These are phyloP conservation scores for Phytophthora sp. DNA, from an alignment of 352 stramenopile species.

Conservation along the genomic window DNA sequence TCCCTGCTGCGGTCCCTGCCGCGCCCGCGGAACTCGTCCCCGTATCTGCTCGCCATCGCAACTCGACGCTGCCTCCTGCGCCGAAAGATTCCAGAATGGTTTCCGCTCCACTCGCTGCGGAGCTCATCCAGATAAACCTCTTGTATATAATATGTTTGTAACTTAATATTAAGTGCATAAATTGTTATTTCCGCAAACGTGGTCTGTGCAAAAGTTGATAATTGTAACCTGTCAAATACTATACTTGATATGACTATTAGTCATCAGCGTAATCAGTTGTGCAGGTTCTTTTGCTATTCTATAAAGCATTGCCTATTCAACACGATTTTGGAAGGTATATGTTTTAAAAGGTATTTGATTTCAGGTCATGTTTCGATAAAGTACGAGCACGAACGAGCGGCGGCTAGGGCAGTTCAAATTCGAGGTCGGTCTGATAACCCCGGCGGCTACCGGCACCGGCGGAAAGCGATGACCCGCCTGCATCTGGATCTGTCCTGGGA, in stretches of 20 bases:
- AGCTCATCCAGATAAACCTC: too few relatives aligned
- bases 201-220: too few relatives aligned
- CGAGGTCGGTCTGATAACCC: slow-evolving; percentile 15
- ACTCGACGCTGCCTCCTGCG: neutral
- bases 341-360: neutral
- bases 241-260: too few relatives aligned
- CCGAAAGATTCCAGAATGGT: slow-evolving; percentile 50
- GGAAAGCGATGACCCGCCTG: slow-evolving; percentile 28
- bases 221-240: too few relatives aligned
- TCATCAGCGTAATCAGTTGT: too few relatives aligned
- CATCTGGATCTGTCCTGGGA: slow-evolving; percentile 39
- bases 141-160: too few relatives aligned
- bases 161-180: too few relatives aligned
- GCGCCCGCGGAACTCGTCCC: slow-evolving; percentile 68
- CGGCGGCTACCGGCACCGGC: neutral
- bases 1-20: slow-evolving; percentile 79
- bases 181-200: too few relatives aligned
- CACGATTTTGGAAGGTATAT: too few relatives aligned
- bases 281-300: too few relatives aligned
- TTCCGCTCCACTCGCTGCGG: slow-evolving; percentile 36
- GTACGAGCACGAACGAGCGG: slow-evolving; percentile 10
- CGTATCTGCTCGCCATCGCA: slow-evolving; percentile 73
- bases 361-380: neutral
- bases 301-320: too few relatives aligned
- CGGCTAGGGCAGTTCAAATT: slow-evolving; percentile 31